Evolutionary conservation across 1,284 basidiomycete genomes (phyloP).

Genomic region (Ceratobasidium theobromae): DNA sequence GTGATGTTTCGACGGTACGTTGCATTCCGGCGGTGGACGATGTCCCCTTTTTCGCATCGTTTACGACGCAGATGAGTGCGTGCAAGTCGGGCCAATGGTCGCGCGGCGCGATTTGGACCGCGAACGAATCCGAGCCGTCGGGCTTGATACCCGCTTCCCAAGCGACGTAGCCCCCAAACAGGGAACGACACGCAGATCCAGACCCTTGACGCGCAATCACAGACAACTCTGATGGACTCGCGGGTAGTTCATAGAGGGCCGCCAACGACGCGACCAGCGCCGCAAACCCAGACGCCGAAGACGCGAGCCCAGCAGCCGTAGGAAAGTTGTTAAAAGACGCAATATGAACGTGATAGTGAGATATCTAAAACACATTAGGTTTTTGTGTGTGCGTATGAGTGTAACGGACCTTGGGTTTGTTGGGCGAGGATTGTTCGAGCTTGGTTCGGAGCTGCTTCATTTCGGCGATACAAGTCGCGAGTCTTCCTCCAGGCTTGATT

Average conservation of each 20-base stretch:
- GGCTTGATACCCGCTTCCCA: slow-evolving; percentile 79
- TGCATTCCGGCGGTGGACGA: slow-evolving; percentile 97
- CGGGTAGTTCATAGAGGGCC: slow-evolving; percentile 79
- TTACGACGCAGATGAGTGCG: slow-evolving; percentile 96
- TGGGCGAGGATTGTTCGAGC: slow-evolving; percentile 69
- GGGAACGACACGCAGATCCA: slow-evolving; percentile 95
- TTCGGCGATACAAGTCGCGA: slow-evolving; percentile 85
- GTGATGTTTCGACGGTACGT: slow-evolving; percentile 89
- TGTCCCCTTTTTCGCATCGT: slow-evolving; percentile 96
- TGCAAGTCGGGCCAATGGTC: slow-evolving; percentile 94
- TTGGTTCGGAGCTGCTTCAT: slow-evolving; percentile 76
- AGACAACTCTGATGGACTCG: slow-evolving; percentile 72
- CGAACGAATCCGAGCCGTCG: slow-evolving; percentile 85
- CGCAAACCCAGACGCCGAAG: slow-evolving; percentile 95
- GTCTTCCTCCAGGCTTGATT: slow-evolving; percentile 79
- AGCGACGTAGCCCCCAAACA: slow-evolving; percentile 96
- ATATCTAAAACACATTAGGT: slow-evolving; percentile 54
- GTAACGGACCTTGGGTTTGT: slow-evolving; percentile 60
- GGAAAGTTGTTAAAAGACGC: slow-evolving; percentile 99
- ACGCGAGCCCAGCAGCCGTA: slow-evolving; percentile 96
- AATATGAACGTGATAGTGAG: slow-evolving; percentile 77
- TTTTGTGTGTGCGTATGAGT: slow-evolving; percentile 23
- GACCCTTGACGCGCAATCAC: slow-evolving; percentile 95
- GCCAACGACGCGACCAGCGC: slow-evolving; percentile 91
- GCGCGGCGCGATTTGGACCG: slow-evolving; percentile 83